Base-by-base conservation (phyloP, 2,329 filamentous ascomycete genomes). In the Aspergillus japonicus region DNA sequence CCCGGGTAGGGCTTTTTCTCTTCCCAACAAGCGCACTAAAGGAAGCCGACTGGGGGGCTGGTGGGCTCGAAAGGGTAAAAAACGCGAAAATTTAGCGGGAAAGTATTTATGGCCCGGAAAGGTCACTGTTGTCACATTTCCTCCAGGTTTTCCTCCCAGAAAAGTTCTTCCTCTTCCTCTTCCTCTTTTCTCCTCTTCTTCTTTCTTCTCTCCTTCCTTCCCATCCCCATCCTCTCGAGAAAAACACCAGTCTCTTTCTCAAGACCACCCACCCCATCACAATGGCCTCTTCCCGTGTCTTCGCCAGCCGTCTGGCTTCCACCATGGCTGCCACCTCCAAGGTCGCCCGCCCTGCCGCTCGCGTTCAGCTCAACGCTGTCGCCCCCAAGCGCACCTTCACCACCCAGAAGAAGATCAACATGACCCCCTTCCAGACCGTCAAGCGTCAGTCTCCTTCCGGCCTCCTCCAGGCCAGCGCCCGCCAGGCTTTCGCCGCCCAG, bases 201-300 rank as follows among this genome's bases (percentile, higher is more conserved):
- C 62, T 65, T 65, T 68, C 67, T 57, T 60, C 59, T 63, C 60
- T 61, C 62, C 62, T 62, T 61, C 60, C 64, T 63, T 62, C 65
- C 63, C 67, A 64, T 68, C 64, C 62, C 51, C 51, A 53, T 62
- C 57, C 61, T 60, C 56, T 58, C 56, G 63, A 60, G 58, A 59
- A 63, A 29, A 58, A 44, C 19, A 19, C 16, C 16, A 44, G 39
- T 61, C 54, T 69, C 69, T 64, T 50, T 62, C 61, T 61, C 59
- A 57, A 62, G 39, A 54, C 48, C 48, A 50, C 42, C 49, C 81
- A 79, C 82, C 26, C 82, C 33, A 81, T 87, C 85, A 86, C 85
- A 91, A 92, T 92, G 89, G 87, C 89, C 80, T 85, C 87, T 80
- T 82, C 86, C 79, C 89, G 89, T 82, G 85, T 91, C 80, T 84